A percentile compares a stretch with the other conserved stretches of the same genome.
Evolutionary conservation across 2,329 filamentous ascomycete genomes (phyloP).

Genomic region (Botrytis fragariae): DNA sequence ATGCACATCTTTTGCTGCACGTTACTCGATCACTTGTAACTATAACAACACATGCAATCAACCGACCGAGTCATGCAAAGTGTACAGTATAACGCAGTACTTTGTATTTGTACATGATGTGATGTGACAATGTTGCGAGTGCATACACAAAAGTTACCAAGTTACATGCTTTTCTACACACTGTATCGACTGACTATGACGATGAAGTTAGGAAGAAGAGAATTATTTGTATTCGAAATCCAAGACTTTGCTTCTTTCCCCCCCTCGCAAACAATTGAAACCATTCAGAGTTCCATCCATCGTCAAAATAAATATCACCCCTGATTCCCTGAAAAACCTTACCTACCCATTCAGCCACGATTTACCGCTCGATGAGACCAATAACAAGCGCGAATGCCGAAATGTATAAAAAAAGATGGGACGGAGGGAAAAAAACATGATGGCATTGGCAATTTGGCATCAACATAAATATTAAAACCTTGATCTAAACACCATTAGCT

Average conservation of each 20-base stretch:
- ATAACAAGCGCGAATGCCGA: constrained; percentile 12
- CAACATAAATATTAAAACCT: background rate
- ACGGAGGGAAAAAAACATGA: background rate
- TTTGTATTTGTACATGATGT: too few relatives aligned
- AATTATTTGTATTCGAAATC: background rate
- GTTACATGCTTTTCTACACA: background rate
- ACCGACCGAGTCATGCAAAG: constrained; percentile 23
- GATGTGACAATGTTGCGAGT: constrained; percentile 12
- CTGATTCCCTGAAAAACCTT: background rate
- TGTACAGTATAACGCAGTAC: constrained; percentile 16
- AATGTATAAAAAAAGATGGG: constrained; percentile 12
- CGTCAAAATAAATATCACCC: background rate
- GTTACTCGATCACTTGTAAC: constrained; percentile 20
- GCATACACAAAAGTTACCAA: background rate
- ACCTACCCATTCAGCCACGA: constrained; percentile 4
- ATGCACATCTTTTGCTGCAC: constrained; percentile 11
- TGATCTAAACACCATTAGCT: background rate
- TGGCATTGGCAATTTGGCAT: constrained; percentile 5
- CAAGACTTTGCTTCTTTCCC: background rate
- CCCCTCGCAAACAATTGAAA: background rate
- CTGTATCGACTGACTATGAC: background rate
- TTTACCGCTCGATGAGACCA: constrained; percentile 15
- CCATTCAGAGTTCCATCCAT: constrained; percentile 7
- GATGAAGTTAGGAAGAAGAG: background rate
- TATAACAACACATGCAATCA: constrained; percentile 22